These are phyloP conservation scores for Crithidia bombi DNA, from an alignment of 208 protist species.

Conservation along the genomic window DNA sequence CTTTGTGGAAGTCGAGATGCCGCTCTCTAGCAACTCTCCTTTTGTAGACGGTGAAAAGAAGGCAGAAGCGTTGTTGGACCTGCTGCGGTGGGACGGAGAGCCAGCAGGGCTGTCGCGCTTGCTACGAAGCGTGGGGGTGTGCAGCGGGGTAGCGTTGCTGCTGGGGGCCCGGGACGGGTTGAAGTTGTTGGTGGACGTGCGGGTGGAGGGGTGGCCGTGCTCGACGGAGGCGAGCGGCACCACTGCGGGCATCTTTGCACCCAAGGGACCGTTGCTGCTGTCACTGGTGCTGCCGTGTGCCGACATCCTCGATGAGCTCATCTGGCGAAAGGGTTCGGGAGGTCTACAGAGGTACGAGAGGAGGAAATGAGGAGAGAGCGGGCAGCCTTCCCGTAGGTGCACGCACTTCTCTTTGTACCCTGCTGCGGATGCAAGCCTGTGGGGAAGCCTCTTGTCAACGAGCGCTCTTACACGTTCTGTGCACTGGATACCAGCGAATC, in stretches of 20 bases:
- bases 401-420: too few relatives aligned
- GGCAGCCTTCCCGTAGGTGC: too few relatives aligned
- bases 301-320: background rate
- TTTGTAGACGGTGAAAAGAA: background rate
- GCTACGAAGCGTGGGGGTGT: background rate
- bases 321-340: background rate
- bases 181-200: background rate
- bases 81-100: constrained; percentile 3
- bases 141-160: background rate
- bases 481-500: too few relatives aligned
- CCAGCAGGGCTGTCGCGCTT: constrained; percentile 4
- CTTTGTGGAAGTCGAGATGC: constrained; percentile 1
- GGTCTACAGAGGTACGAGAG: background rate
- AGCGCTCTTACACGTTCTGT: too few relatives aligned
- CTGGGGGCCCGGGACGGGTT: background rate
- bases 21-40: constrained; percentile 8
- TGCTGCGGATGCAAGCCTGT: background rate
- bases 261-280: background rate
- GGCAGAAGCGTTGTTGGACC: background rate
- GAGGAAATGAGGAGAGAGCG: background rate
- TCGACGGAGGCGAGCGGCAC: constrained; percentile 7
- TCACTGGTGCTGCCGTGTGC: background rate
- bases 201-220: constrained; percentile 2
- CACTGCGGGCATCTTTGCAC: background rate
- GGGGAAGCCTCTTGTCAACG: too few relatives aligned